phyloP scores from a whole-genome alignment of 192 early-diverging fungal species.

The Spizellomyces sp. region DNA sequence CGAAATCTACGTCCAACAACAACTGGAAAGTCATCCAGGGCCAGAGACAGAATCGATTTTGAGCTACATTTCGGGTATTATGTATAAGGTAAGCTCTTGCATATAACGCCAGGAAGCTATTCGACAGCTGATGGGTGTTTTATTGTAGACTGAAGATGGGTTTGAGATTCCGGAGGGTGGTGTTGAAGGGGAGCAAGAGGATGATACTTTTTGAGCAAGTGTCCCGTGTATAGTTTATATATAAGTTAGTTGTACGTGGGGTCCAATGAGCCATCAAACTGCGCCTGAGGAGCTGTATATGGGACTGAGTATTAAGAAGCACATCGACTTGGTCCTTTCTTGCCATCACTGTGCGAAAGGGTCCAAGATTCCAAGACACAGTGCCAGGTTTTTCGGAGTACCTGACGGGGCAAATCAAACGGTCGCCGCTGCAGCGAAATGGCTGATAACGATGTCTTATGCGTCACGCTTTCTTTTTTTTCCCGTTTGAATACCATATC shows the following conservation, averaged over 20 bases:
- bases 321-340: too few species aligned
- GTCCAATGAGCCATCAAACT: too few species aligned
- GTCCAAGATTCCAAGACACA: too few species aligned
- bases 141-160: constrained; percentile 66
- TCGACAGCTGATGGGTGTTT: neutral
- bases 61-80: constrained; percentile 80
- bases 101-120: too few species aligned
- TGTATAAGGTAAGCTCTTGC: constrained; percentile 76
- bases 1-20: constrained; percentile 86
- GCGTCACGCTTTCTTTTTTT: constrained; percentile 37
- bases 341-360: too few species aligned
- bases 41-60: constrained; percentile 53
- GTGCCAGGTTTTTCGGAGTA: too few species aligned
- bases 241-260: too few species aligned
- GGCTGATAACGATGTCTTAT: neutral
- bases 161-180: constrained; percentile 72
- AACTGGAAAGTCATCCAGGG: constrained; percentile 52
- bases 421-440: too few species aligned
- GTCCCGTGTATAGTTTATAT: too few species aligned
- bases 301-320: too few species aligned
- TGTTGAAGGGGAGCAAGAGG: neutral
- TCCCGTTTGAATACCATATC: constrained; percentile 60
- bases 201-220: neutral
- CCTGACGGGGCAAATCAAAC: too few species aligned
- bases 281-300: too few species aligned